Evolutionary conservation across 345 rosid genomes (phyloP), one percentile per base, ranked within the genome.

Genomic region (Linum lewisii): DNA sequence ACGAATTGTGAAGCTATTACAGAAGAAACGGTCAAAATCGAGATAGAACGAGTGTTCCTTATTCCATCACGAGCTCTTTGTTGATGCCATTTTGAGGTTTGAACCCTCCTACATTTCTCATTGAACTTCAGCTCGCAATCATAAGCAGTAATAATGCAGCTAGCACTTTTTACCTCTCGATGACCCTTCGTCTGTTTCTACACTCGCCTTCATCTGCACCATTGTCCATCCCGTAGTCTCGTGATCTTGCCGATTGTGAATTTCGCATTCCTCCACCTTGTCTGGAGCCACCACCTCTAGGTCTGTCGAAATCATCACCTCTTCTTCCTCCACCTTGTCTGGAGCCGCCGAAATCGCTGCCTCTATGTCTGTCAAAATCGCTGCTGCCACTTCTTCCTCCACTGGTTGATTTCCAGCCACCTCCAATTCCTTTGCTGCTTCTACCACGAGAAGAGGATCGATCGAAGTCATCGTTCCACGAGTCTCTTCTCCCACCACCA

Each of bases 141-240:
- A n/a, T n/a, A n/a, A n/a, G n/a, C n/a, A n/a, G n/a, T n/a, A n/a
- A n/a, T n/a, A n/a, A n/a, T n/a, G n/a, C n/a, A 29, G 7, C 34
- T 29, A 29, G 5, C 34, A 42, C 23, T 23, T 15, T 4, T 63
- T 62, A 84, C 69, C 90, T 76, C 64, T 78, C 83, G 51, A 79
- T 84, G 44, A 85, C 80, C 6, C 84, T 75, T 36, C 86, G 73
- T 24, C 76, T 75, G 60, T 82, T 85, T 51, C 62, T 75, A 60
- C 78, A 75, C 55, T 77, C 86, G 23, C 76, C 66, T 22, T 61
- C 34, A 62, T 51, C 65, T 4, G 10, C 19, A 11, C 69, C 74
- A 37, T 14, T 63, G 26, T 58, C 69, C 51, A 16, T 42, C 21
- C 68, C 24, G 32, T 63, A 37, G 55, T 58, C 70, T 18, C 5